Conservation (phyloP, 495 filamentous ascomycete genomes). For the Rostrohypoxylon terebratum region DNA sequence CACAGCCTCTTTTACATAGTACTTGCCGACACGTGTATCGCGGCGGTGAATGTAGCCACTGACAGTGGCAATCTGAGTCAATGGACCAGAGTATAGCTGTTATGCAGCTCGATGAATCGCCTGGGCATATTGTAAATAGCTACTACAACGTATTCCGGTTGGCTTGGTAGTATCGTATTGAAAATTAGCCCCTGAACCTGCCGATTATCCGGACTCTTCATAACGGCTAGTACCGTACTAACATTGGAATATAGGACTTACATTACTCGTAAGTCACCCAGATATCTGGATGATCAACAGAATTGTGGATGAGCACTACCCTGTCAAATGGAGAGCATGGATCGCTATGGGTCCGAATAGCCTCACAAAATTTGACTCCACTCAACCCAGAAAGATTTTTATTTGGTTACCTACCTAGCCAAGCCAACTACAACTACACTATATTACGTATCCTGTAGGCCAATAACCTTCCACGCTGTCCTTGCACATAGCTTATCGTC, state of each 20-base stretch:
- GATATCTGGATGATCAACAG: conserved; percentile 3
- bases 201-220: not conserved
- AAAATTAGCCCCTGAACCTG: not conserved
- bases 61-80: too few relatives aligned
- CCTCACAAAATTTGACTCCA: conserved; percentile 9
- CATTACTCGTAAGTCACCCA: not conserved
- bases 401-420: not conserved
- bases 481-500: not conserved
- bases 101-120: not conserved
- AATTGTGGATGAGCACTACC: not conserved
- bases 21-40: not conserved
- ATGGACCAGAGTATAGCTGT: not conserved
- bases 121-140: not conserved
- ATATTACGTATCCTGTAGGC: too few relatives aligned
- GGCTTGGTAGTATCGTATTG: not conserved
- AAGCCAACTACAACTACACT: not conserved
- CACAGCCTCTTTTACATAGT: not conserved
- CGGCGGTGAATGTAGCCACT: conserved; percentile 2
- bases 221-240: conserved; percentile 3
- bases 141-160: not conserved
- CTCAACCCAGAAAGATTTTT: not conserved
- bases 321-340: not conserved
- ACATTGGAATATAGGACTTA: not conserved
- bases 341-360: conserved; percentile 9
- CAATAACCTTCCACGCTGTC: not conserved